Base-by-base conservation (phyloP, 2,329 filamentous ascomycete species). In the Dactylellina drechsleri region DNA sequence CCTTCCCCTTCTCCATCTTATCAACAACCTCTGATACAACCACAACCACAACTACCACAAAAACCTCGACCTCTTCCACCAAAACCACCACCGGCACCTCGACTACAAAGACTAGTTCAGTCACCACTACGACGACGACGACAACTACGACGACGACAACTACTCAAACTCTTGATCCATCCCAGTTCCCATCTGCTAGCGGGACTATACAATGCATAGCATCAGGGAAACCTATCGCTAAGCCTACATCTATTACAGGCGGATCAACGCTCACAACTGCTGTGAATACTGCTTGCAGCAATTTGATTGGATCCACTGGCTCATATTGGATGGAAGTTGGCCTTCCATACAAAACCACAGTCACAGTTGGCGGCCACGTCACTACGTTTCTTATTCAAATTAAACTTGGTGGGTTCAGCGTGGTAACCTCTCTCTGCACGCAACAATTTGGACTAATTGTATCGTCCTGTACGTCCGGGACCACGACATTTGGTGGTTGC, bases 351-450 rank as follows among this genome's bases (percentile, higher is more conserved):
- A 53, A 45, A 1, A 47, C 49, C 15, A 18, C 16, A 13, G 23
- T 62, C 1, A 7, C 26, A 10, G 59, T 62, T 16, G 36, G 59
- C n/a, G 59, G 59, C 2, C 45, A 20, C 15, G 23, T n/a, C 28
- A 62, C 59, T 2, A 62, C 59, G n/a, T 62, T 62, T 10, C 18
- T 62, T 16, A 28, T 62, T 12, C 45, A 62, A 20, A 62, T 62
- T 23, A 62, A 62, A 43, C 49, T 62, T 23, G 59, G 59, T 62
- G 59, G 59, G 5, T 62, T 62, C 36, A n/a, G 18, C 23, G 59
- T 62, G 15, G n/a, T 26, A 10, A 13, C 26, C 4, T 40, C 26
- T 43, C 12, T 43, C 13, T 62, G 59, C 47, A 41, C 10, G n/a
- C 40, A 5, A 13, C 59, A 62, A 15, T n/a, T 62, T 1, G 49